phyloP scores from a whole-genome alignment of 2,329 filamentous ascomycete species.

The Penicillium sp. region DNA sequence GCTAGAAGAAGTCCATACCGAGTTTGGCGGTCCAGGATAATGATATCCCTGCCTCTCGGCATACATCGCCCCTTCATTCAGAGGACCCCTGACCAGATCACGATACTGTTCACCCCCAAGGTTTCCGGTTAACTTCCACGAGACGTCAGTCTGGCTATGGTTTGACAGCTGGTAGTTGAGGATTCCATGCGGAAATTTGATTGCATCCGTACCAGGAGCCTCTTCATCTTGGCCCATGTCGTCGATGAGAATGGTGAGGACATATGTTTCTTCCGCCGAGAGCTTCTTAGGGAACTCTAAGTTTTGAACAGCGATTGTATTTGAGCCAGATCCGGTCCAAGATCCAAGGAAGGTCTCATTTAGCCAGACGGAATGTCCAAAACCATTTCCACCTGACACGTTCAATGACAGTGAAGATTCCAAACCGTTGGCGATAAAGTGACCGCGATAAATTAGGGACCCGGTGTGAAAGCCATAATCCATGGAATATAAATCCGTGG shows the following conservation, averaged over 20 bases:
- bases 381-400: conserved; percentile 31
- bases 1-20: conserved; percentile 29
- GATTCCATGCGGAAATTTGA: conserved; percentile 58
- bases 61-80: conserved; percentile 60
- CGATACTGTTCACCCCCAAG: conserved; percentile 57
- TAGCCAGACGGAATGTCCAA: conserved; percentile 33
- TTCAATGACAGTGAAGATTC: conserved; percentile 27
- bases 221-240: conserved; percentile 34
- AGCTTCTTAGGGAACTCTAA: conserved; percentile 3
- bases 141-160: conserved; percentile 30
- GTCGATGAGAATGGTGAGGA: conserved; percentile 29
- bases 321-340: conserved; percentile 24
- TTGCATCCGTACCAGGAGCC: conserved; percentile 32
- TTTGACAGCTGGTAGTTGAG: conserved; percentile 48
- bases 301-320: conserved; percentile 14
- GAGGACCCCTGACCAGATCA: conserved; percentile 55
- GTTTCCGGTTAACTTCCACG: conserved; percentile 61
- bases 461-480: conserved; percentile 38
- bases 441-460: conserved; percentile 33
- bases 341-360: conserved; percentile 31
- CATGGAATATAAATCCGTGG: conserved; percentile 30
- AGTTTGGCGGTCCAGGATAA: conserved; percentile 47
- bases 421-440: conserved; percentile 30
- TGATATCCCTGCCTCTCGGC: conserved; percentile 59
- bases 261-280: conserved; percentile 7